Evolutionary conservation across 2,329 filamentous ascomycete species (phyloP).

Genomic region (Trichoderma harzianum): DNA sequence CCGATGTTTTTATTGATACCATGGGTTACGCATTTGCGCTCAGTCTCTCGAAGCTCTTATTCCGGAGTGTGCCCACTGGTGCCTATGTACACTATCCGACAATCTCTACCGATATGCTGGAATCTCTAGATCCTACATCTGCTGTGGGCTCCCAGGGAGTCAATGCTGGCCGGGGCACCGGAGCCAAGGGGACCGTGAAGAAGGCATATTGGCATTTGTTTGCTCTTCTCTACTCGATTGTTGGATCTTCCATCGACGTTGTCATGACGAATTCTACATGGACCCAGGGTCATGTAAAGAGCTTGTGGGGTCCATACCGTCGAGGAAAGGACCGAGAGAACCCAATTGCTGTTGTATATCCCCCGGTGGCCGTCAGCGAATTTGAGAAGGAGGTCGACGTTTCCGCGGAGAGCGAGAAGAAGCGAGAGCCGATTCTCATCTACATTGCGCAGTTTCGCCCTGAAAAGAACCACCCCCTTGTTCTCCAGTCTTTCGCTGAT

Average conservation of each 20-base stretch:
- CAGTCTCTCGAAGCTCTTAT: slow-evolving; percentile 77
- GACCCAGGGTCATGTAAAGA: slow-evolving; percentile 80
- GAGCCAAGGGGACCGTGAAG: slow-evolving; percentile 68
- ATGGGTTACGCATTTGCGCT: slow-evolving; percentile 97
- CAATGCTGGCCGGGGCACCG: slow-evolving; percentile 78
- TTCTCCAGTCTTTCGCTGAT: slow-evolving; percentile 78
- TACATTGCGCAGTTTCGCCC: slow-evolving; percentile 98
- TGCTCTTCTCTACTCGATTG: slow-evolving; percentile 74
- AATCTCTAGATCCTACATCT: slow-evolving; percentile 66
- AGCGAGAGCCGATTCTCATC: slow-evolving; percentile 69
- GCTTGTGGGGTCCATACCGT: slow-evolving; percentile 68
- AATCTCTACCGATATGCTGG: slow-evolving; percentile 96
- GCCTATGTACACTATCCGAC: slow-evolving; percentile 98
- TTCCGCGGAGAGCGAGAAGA: slow-evolving; percentile 62
- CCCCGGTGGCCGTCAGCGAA: slow-evolving; percentile 85
- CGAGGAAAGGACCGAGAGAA: slow-evolving; percentile 42
- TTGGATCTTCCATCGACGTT: slow-evolving; percentile 80
- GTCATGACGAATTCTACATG: slow-evolving; percentile 98
- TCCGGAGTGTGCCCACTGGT: slow-evolving; percentile 74
- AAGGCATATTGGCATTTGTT: slow-evolving; percentile 84
- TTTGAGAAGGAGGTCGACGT: slow-evolving; percentile 73
- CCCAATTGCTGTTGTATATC: slow-evolving; percentile 76
- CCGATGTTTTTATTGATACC: slow-evolving; percentile 93
- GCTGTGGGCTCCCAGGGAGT: slow-evolving; percentile 63
- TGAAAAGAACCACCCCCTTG: slow-evolving; percentile 91